Evolutionary conservation across 2,329 filamentous ascomycete genomes (phyloP), one percentile per base, ranked within the genome.

Genomic region (Epichloe aotearoae): DNA sequence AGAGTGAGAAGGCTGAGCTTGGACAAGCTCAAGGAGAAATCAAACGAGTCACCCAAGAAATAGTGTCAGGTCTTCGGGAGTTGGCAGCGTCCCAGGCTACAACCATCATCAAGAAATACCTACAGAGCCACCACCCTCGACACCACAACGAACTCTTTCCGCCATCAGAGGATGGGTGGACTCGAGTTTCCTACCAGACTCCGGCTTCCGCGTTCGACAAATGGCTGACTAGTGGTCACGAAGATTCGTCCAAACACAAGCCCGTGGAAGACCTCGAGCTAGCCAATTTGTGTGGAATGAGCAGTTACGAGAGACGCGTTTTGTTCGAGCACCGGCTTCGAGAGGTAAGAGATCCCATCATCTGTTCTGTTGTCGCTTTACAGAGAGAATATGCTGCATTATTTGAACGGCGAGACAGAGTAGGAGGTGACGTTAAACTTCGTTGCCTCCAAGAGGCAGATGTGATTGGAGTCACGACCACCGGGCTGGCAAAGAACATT

Each of bases 381-480:
- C 38, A 48, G 6, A 23, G 17, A 12, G 46, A 42, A 42, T 48
- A 48, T 26, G 12, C 4, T 26, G n/a, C 34, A 36, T 23, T 42
- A 11, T n/a, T 10, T 8, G 38, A 48, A 40, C 8, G 19, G 20
- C 47, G 39, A 43, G 33, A 38, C 19, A 43, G 15, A 30, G 12
- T 36, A 17, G 39, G 39, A 26, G 33, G 19, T 30, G 39, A 49
- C 4, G 47, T 49, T 15, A 43, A 49, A 17, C 40, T 42, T 7
- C 39, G 47, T 14, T 42, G 39, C 19, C 62, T 75, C 1, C 52
- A 61, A 2, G 20, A 62, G 14, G 69, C 71, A 1, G 58, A 72
- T 5, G 67, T 84, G 4, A 71, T 84, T 42, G 80, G 80, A 0
- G 64, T 80, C 2, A 84, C 80, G 0, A 83, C 80, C 0, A 77